Evolutionary conservation across 805 yeast species (phyloP), one percentile per base, ranked within the genome.

Genomic region (Yarrowia sp.): DNA sequence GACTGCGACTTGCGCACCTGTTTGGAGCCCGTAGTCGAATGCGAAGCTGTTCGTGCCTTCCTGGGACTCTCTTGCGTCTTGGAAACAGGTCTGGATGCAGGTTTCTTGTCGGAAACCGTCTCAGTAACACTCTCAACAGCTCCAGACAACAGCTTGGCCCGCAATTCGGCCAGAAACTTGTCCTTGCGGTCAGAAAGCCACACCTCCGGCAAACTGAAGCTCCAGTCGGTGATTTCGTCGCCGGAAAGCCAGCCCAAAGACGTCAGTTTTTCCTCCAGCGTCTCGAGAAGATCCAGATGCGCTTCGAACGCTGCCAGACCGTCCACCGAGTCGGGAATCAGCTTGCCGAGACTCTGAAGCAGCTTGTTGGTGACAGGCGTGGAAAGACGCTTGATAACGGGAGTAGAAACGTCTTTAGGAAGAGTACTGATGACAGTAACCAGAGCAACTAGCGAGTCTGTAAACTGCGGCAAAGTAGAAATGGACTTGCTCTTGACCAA

Each of bases 121-220:
- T 58, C 36, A 17, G 28, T 7, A 32, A 19, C 35, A 43, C 24
- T n/a, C 19, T 56, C 52, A 12, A 33, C 56, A 36, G 33, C 65
- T 62, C 35, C 43, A 36, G 32, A 38, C 52, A 26, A 19, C 10
- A 65, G 52, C 12, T 35, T 43, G 41, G 17, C 16, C 22, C 72
- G 52, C 14, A 70, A 32, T 12, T 52, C 43, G 38, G 67, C 67
- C 16, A 70, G 46, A 26, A 66, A 68, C 19, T 19, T 22, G n/a
- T 65, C 51, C 38, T 66, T 68, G 10, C 69, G 56, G 43, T 63
- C 52, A 8, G 59, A 17, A 0, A 68, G 58, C 72, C 72, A 70
- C 24, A 67, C 70, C n/a, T 63, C 51, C 2, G 66, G 62, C 43
- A 68, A 62, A 9, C 66, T 40, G n/a, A 41, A 63, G 28, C 67